Conservation (phyloP, 2,329 filamentous ascomycete genomes). For the Calonectria pseudoreteaudii region DNA sequence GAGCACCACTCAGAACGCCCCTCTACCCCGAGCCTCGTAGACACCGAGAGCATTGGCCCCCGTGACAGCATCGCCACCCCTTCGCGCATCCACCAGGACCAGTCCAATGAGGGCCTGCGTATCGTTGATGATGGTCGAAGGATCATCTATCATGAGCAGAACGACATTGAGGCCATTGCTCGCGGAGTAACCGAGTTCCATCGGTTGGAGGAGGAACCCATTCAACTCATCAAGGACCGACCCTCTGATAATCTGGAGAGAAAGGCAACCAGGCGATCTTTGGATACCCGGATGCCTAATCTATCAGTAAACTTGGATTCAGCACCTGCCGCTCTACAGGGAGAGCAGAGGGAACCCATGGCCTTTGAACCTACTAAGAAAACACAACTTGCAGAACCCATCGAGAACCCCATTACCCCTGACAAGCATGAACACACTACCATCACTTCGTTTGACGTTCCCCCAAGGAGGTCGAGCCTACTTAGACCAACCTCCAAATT, state of each 20-base stretch:
- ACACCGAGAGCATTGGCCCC: conserved; percentile 46
- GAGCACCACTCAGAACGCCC: conserved; percentile 45
- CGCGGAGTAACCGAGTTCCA: conserved; percentile 39
- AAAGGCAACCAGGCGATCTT: conserved; percentile 23
- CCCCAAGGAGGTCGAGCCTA: not conserved
- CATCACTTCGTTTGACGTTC: not conserved
- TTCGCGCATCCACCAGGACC: conserved; percentile 34
- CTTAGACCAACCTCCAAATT: not conserved
- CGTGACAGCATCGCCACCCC: conserved; percentile 44
- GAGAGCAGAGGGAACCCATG: not conserved
- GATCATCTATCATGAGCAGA: conserved; percentile 43
- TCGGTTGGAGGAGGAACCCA: conserved; percentile 34
- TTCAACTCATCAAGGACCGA: conserved; percentile 35
- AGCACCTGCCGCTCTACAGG: not conserved
- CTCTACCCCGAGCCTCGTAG: conserved; percentile 45
- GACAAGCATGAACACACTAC: not conserved
- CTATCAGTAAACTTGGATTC: conserved; percentile 29
- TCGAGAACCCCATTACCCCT: not conserved
- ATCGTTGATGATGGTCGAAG: conserved; percentile 43
- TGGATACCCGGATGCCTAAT: conserved; percentile 36
- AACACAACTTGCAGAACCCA: too few relatives aligned
- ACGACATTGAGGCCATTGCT: conserved; percentile 39
- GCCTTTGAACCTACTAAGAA: not conserved
- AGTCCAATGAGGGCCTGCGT: conserved; percentile 43
- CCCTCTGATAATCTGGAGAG: conserved; percentile 21